Conservation (phyloP, 805 yeast species). For the Kregervanrija delftensis region DNA sequence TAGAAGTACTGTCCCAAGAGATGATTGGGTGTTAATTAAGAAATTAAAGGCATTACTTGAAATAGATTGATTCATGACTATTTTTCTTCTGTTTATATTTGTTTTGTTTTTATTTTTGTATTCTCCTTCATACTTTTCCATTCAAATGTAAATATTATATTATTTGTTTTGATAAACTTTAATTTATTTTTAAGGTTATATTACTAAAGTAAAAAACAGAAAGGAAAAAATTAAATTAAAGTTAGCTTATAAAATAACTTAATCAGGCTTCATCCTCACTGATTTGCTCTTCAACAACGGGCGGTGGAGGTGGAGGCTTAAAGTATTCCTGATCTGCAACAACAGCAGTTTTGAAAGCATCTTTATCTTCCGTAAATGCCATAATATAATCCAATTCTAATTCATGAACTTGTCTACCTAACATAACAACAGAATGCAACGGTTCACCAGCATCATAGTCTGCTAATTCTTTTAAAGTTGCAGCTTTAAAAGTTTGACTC, state of each 20-base stretch:
- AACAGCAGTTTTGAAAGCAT: constrained; percentile 40
- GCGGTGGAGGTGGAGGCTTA: constrained; percentile 29
- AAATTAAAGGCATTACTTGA: constrained; percentile 84
- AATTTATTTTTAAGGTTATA: too few relatives aligned
- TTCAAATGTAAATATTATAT: too few relatives aligned
- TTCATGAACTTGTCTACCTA: constrained; percentile 93
- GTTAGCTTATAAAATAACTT: too few relatives aligned
- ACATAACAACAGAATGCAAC: constrained; percentile 79
- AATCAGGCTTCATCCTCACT: constrained; percentile 4
- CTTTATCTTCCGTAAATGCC: constrained; percentile 63
- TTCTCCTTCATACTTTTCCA: too few relatives aligned
- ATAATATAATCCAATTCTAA: constrained; percentile 80
- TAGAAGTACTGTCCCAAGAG: constrained; percentile 88
- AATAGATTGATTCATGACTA: constrained; percentile 32
- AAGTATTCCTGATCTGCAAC: constrained; percentile 59
- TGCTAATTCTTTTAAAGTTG: constrained; percentile 68
- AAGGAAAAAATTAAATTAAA: too few relatives aligned
- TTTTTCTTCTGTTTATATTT: too few relatives aligned
- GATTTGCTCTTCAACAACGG: constrained; percentile 9
- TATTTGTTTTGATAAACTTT: too few relatives aligned
- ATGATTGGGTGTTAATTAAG: constrained; percentile 91
- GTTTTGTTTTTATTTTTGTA: too few relatives aligned
- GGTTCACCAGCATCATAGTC: constrained; percentile 92
- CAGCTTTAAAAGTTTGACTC: constrained; percentile 75
- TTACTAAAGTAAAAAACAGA: too few relatives aligned